A percentile compares a stretch with the other conserved stretches of the same genome.
Conservation (phyloP, 1,284 basidiomycete species). For the Trichosporon faecale region DNA sequence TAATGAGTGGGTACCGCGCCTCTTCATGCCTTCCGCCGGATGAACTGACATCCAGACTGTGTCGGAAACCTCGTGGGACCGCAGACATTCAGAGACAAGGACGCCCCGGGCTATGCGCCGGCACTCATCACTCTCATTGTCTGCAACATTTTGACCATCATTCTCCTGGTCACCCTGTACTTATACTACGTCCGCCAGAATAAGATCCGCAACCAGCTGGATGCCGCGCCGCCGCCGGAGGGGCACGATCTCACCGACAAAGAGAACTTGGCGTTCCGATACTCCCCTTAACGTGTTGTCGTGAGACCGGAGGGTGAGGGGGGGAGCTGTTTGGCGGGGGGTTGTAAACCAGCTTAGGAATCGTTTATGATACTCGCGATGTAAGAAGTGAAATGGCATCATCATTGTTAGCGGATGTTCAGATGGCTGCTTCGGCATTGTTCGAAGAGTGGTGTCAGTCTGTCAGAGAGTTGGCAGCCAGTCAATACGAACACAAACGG, state of each 20-base stretch:
- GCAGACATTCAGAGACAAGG: conserved; percentile 1
- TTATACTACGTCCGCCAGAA: not conserved
- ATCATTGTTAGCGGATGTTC: too few species aligned
- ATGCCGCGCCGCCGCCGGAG: not conserved
- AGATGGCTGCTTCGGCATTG: too few species aligned
- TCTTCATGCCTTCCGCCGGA: too few species aligned
- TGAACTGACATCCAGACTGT: not conserved
- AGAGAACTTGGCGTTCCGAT: conserved; percentile 7
- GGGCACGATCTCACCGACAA: not conserved
- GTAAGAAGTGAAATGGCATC: too few species aligned
- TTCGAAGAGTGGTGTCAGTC: too few species aligned
- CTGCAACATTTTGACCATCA: not conserved
- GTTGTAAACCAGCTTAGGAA: not conserved
- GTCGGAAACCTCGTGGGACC: not conserved
- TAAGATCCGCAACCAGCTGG: not conserved
- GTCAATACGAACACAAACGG: too few species aligned
- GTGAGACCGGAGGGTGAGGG: not conserved
- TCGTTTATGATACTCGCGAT: not conserved
- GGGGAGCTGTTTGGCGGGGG: not conserved
- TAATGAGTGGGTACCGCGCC: not conserved
- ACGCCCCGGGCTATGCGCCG: conserved; percentile 2
- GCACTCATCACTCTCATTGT: conserved; percentile 7
- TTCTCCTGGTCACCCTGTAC: not conserved
- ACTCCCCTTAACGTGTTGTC: not conserved
- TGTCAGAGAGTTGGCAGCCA: too few species aligned